Evolutionary conservation across 2,329 filamentous ascomycete species (phyloP).

Genomic region (Cadophora sp.): DNA sequence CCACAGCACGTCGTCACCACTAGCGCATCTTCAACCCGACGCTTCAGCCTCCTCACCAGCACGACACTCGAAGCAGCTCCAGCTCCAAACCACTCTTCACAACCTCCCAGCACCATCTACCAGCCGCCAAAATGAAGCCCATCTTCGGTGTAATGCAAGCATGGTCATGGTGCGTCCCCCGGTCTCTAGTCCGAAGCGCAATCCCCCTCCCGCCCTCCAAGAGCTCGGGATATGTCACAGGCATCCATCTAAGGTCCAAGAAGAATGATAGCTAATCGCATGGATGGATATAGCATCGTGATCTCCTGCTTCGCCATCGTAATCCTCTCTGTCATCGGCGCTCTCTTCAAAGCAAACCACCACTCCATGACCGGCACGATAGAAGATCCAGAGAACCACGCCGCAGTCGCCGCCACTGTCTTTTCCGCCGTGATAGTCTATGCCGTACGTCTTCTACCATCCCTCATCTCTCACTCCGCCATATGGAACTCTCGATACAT

Average conservation of each 20-base stretch:
- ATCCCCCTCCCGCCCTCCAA: conserved; percentile 7
- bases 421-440: conserved; percentile 92
- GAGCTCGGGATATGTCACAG: background rate
- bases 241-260: background rate
- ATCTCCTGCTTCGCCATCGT: conserved; percentile 70
- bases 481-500: background rate
- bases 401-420: conserved; percentile 81
- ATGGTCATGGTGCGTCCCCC: conserved; percentile 81
- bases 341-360: conserved; percentile 80
- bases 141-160: conserved; percentile 90
- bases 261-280: conserved; percentile 12
- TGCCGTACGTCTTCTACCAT: conserved; percentile 65
- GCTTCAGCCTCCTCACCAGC: conserved; percentile 23
- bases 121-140: conserved; percentile 76
- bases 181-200: conserved; percentile 22
- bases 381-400: conserved; percentile 72
- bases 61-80: background rate
- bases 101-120: conserved; percentile 1
- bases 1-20: background rate
- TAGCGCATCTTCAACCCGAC: conserved; percentile 15
- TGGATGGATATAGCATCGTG: conserved; percentile 66
- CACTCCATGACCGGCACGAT: conserved; percentile 82
- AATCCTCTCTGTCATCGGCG: conserved; percentile 67
- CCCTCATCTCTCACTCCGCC: background rate
- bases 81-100: background rate